Conservation (phyloP, 441 rosid species). For the Populus hybrid region DNA sequence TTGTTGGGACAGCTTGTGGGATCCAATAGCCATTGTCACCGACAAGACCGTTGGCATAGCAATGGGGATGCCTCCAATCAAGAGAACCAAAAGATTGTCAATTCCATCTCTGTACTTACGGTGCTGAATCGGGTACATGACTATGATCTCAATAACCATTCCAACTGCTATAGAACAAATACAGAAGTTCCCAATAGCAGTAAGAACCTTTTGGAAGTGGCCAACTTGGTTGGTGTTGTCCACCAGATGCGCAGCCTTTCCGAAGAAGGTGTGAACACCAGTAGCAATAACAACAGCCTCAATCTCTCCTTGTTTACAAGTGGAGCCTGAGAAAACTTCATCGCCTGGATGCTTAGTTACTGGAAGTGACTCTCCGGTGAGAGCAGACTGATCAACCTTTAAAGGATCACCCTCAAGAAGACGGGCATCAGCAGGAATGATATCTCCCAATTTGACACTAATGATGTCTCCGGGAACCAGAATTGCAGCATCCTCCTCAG, state of each 20-base stretch:
- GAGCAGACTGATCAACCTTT: conserved; percentile 65
- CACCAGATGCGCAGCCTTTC: conserved; percentile 73
- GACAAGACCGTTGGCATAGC: conserved; percentile 96
- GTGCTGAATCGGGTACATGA: conserved; percentile 87
- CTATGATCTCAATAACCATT: conserved; percentile 65
- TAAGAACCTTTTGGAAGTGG: conserved; percentile 80
- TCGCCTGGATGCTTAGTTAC: conserved; percentile 55
- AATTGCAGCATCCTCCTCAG: conserved; percentile 79
- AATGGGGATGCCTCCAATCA: conserved; percentile 96
- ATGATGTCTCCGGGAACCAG: conserved; percentile 88
- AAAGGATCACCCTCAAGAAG: conserved; percentile 71
- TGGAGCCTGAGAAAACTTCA: conserved; percentile 64
- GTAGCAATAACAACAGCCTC: conserved; percentile 69
- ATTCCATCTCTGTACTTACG: conserved; percentile 82
- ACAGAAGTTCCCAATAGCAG: conserved; percentile 92
- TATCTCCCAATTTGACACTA: conserved; percentile 57
- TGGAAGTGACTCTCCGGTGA: conserved; percentile 64
- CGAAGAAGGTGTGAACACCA: conserved; percentile 68
- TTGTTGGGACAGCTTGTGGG: conserved; percentile 78
- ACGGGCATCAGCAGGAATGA: conserved; percentile 68
- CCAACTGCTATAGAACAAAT: conserved; percentile 84
- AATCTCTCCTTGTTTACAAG: conserved; percentile 68
- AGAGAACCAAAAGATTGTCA: conserved; percentile 84
- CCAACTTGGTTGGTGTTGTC: conserved; percentile 69
- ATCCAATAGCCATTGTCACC: conserved; percentile 96